Percentiles rank a stretch among this genome's conserved stretches.
phyloP scores from a whole-genome alignment of 2,329 filamentous ascomycete species.

The Alternaria sp. region DNA sequence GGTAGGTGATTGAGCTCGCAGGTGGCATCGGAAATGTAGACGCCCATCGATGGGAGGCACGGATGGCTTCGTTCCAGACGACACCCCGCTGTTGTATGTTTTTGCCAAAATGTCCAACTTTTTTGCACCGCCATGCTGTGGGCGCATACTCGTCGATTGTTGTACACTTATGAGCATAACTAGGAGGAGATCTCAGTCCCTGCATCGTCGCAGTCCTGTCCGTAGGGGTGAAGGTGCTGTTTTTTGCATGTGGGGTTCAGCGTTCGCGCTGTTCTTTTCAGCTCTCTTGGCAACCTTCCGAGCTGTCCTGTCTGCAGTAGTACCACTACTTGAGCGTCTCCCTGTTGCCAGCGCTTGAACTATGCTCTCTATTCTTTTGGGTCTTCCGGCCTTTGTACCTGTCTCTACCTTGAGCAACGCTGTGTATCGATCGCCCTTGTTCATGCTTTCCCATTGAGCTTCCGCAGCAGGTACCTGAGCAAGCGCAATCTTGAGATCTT shows the following conservation, averaged over 20 bases:
- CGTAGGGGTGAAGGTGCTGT: background rate
- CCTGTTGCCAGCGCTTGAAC: conserved; percentile 35
- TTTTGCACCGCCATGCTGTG: background rate
- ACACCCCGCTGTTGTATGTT: background rate
- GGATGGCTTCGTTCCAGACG: too few relatives aligned
- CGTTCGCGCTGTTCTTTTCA: background rate
- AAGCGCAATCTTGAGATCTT: conserved; percentile 58
- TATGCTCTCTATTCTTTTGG: conserved; percentile 51
- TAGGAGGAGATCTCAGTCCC: background rate
- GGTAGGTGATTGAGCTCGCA: too few relatives aligned
- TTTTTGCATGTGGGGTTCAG: background rate
- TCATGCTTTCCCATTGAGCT: conserved; percentile 53
- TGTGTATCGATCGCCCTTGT: conserved; percentile 54
- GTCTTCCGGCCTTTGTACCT: conserved; percentile 37
- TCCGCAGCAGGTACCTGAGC: conserved; percentile 44
- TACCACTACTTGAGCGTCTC: background rate
- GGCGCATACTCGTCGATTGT: background rate
- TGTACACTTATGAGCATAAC: background rate
- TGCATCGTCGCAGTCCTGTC: background rate
- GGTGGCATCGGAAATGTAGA: too few relatives aligned
- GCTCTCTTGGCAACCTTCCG: background rate
- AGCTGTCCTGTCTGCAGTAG: background rate
- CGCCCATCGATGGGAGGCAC: too few relatives aligned
- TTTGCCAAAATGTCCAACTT: background rate
- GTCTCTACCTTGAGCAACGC: conserved; percentile 57